Evolutionary conservation across 23 red algal species (phyloP).

Genomic region (Chondrus crispus): DNA sequence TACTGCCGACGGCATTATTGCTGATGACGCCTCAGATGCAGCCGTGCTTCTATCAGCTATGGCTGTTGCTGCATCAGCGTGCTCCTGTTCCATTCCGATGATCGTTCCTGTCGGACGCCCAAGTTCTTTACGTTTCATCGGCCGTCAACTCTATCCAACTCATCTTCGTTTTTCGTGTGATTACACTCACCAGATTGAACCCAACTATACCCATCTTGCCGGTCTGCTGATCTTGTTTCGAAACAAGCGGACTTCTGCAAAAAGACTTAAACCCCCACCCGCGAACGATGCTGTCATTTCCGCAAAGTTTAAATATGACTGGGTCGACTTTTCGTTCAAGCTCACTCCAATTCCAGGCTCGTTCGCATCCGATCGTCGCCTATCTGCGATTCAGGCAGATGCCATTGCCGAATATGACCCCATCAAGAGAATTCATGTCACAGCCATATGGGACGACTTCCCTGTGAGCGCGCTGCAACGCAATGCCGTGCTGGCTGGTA

Average conservation of each 20-base stretch:
- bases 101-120: conserved; percentile 52
- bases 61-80: conserved; percentile 46
- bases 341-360: conserved; percentile 46
- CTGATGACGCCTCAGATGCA: conserved; percentile 48
- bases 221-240: conserved; percentile 41
- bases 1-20: conserved; percentile 36
- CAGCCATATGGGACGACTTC: conserved; percentile 52
- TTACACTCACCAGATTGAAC: conserved; percentile 16
- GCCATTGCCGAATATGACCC: conserved; percentile 34
- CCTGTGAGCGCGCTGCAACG: conserved; percentile 13
- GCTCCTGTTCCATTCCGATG: conserved; percentile 28
- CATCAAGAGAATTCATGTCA: conserved; percentile 9
- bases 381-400: conserved; percentile 20
- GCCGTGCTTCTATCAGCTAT: conserved; percentile 50
- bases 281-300: conserved; percentile 29
- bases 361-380: conserved; percentile 33
- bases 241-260: conserved; percentile 50
- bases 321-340: conserved; percentile 67
- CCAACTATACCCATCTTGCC: conserved; percentile 18
- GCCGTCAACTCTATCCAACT: conserved; percentile 29
- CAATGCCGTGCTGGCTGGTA: conserved; percentile 14
- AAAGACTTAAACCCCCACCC: not conserved
- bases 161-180: conserved; percentile 59
- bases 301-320: conserved; percentile 54
- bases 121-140: conserved; percentile 41